A percentile compares a stretch with the other conserved stretches of the same genome.
Conservation (phyloP, 192 early-diverging fungal genomes). For the Fimicolochytrium jonesii region DNA sequence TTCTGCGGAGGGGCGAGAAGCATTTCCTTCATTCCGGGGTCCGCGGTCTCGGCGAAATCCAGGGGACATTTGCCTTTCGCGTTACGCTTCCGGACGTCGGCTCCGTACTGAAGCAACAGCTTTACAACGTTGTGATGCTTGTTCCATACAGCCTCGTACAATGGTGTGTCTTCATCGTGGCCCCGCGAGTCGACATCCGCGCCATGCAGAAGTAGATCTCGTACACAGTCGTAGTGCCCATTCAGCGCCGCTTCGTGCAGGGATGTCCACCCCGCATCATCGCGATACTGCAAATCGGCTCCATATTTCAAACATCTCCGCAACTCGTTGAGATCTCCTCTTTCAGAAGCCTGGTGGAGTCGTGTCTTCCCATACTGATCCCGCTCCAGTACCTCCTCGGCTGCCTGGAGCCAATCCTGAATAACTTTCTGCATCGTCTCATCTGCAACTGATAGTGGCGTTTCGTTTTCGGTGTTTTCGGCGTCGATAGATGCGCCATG, state of each 20-base stretch:
- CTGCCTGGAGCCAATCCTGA: slow-evolving; percentile 39
- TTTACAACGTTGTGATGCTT: slow-evolving; percentile 19
- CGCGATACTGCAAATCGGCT: slow-evolving; percentile 42
- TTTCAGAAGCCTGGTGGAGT: slow-evolving; percentile 33
- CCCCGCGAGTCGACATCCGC: slow-evolving; percentile 38
- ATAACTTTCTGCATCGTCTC: slow-evolving; percentile 32
- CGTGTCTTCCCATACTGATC: slow-evolving; percentile 38
- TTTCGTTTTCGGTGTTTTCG: slow-evolving; percentile 41
- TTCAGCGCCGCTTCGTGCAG: slow-evolving; percentile 44
- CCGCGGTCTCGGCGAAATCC: slow-evolving; percentile 22
- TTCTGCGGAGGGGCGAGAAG: slow-evolving; percentile 17
- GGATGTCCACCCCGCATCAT: slow-evolving; percentile 44
- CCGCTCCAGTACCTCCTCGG: slow-evolving; percentile 21
- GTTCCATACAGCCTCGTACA: slow-evolving; percentile 39
- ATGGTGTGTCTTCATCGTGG: slow-evolving; percentile 33
- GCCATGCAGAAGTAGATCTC: slow-evolving; percentile 41
- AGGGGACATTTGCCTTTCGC: slow-evolving; percentile 15
- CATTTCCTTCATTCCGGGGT: slow-evolving; percentile 1
- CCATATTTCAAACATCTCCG: slow-evolving; percentile 33
- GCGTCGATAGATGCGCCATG: slow-evolving; percentile 43
- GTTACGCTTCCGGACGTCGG: slow-evolving; percentile 25
- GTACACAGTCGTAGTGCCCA: slow-evolving; percentile 29
- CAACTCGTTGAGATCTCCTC: slow-evolving; percentile 34
- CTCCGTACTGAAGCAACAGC: slow-evolving; percentile 45
- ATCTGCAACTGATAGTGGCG: slow-evolving; percentile 40